Percentiles rank a stretch among this genome's conserved stretches.
phyloP scores from a whole-genome alignment of 2,329 filamentous ascomycete species.

The Plectosphaerella plurivora region DNA sequence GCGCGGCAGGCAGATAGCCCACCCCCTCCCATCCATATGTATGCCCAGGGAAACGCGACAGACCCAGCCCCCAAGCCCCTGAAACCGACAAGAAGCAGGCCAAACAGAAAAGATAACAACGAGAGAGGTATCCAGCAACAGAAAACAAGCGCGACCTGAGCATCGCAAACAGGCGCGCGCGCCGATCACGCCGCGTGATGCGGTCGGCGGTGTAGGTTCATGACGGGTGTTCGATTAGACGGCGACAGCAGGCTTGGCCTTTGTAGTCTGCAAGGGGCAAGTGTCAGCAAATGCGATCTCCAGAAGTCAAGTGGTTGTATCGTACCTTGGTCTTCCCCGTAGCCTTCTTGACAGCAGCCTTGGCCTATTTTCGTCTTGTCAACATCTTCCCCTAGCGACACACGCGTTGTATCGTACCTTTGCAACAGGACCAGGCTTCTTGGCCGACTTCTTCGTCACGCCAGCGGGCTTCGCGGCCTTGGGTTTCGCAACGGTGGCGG shows the following conservation, averaged over 20 bases:
- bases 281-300: neutral
- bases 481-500: neutral
- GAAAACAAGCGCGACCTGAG: conserved; percentile 4
- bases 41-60: neutral
- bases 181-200: neutral
- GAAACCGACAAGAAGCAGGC: neutral
- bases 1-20: no score
- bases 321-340: conserved; percentile 10
- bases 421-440: conserved; percentile 10
- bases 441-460: conserved; percentile 13
- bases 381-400: neutral
- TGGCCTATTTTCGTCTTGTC: conserved; percentile 4
- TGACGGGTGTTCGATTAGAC: neutral
- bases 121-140: neutral
- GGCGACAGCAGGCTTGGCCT: conserved; percentile 9
- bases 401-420: neutral
- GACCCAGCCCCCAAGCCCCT: neutral
- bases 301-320: neutral
- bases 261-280: conserved; percentile 4
- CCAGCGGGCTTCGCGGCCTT: conserved; percentile 11
- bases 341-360: conserved; percentile 9
- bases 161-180: neutral
- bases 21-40: no score
- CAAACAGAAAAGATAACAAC: neutral
- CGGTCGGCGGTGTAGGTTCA: neutral